Conservation (phyloP, 2,329 filamentous ascomycete genomes). For the Dothideomycetes sp. region DNA sequence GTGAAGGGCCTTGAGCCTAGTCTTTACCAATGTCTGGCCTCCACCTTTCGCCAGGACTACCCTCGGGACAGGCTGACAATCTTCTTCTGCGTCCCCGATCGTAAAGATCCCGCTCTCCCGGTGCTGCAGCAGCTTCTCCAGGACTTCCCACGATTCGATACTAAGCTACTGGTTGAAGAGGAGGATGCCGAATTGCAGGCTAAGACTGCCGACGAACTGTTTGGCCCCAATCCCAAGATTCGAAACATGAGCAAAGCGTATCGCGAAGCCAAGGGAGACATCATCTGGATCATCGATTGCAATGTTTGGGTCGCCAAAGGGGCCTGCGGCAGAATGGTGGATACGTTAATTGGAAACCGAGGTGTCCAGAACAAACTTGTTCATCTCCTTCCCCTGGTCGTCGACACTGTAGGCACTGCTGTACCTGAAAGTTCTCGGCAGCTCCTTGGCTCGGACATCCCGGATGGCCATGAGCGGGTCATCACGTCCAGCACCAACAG, state of each 20-base stretch:
- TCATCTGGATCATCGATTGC: conserved; percentile 92
- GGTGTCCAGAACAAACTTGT: conserved; percentile 68
- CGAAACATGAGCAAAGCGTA: conserved; percentile 92
- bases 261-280: conserved; percentile 72
- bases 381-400: conserved; percentile 80
- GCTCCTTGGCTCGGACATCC: conserved; percentile 9
- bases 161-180: conserved; percentile 65
- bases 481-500: conserved; percentile 14
- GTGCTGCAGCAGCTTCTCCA: conserved; percentile 59
- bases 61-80: conserved; percentile 65
- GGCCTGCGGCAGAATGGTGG: conserved; percentile 78
- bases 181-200: conserved; percentile 63
- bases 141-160: conserved; percentile 64
- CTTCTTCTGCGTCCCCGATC: conserved; percentile 69
- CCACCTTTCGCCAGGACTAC: conserved; percentile 75
- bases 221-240: conserved; percentile 98
- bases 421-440: conserved; percentile 15
- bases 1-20: conserved; percentile 85
- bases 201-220: conserved; percentile 31
- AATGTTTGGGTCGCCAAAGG: conserved; percentile 84
- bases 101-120: conserved; percentile 64
- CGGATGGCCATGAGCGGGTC: conserved; percentile 10
- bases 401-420: conserved; percentile 48
- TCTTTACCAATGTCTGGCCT: conserved; percentile 84
- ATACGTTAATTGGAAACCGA: conserved; percentile 64